These are phyloP conservation scores for Calvatia gigantea DNA, from an alignment of 768 basidiomycete genomes.

Conservation along the genomic window DNA sequence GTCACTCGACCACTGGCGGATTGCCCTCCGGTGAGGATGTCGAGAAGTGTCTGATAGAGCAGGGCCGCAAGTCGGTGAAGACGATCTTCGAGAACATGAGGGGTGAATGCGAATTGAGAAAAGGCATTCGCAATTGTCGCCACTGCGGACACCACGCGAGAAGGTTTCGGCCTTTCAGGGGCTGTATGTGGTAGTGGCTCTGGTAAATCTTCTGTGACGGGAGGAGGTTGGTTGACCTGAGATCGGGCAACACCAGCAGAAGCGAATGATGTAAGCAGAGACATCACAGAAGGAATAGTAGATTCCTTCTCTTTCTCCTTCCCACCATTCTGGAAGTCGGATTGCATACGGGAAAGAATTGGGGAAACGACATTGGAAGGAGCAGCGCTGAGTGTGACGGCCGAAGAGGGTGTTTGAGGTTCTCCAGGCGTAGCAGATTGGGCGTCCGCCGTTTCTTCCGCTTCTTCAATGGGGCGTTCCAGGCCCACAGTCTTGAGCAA, in stretches of 20 bases:
- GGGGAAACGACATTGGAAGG: conserved; percentile 45
- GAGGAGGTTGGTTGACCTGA: conserved; percentile 48
- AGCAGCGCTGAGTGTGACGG: conserved; percentile 19
- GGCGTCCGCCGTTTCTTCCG: conserved; percentile 42
- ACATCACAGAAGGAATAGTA: conserved; percentile 56
- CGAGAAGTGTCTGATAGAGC: conserved; percentile 50
- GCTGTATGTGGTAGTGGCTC: conserved; percentile 23
- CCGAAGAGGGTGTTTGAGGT: conserved; percentile 35
- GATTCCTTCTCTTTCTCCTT: conserved; percentile 43
- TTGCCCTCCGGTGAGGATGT: conserved; percentile 40
- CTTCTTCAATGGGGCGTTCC: conserved; percentile 31
- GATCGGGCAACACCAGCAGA: conserved; percentile 53
- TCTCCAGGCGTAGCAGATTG: conserved; percentile 38
- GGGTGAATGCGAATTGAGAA: conserved; percentile 68
- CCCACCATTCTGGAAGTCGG: conserved; percentile 39
- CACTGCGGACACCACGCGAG: conserved; percentile 56
- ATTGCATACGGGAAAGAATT: conserved; percentile 53
- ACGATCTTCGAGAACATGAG: conserved; percentile 43
- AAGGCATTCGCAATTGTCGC: conserved; percentile 65
- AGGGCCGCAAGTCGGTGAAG: conserved; percentile 51
- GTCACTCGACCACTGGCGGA: conserved; percentile 63
- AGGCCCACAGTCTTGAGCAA: conserved; percentile 40
- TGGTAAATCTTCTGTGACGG: conserved; percentile 31
- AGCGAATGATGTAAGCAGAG: conserved; percentile 56
- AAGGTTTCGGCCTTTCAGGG: conserved; percentile 19